Base-by-base conservation (phyloP, 805 yeast genomes). In the Lachancea waltii region DNA sequence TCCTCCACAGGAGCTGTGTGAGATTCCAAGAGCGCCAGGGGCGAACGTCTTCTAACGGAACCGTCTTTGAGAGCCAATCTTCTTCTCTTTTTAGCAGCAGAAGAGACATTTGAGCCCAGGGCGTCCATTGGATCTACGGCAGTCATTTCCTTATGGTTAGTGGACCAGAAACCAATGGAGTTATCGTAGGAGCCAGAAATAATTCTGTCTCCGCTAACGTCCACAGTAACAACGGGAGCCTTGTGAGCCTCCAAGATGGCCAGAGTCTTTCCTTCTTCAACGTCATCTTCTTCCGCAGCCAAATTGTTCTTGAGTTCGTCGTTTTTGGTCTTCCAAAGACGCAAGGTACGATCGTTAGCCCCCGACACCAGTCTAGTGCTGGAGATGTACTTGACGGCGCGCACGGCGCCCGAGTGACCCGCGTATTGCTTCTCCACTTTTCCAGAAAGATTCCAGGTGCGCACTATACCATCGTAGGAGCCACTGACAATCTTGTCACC, bases 221-320 rank as follows among this genome's bases (percentile, higher is more conserved):
- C 87, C 28, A 90, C 62, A 6, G 81, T 70, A 18, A 80, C 85
- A n/a, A 92, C 86, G 6, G 95, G 80, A 7, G 86, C 89, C 48
- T 77, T 80, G 61, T 92, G 98, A 38, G 95, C 97, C 56, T 84
- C 89, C 49, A 90, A 68, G 39, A 89, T 77, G 32, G 95, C 95
- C 43, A 81, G 63, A 0, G 95, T 85, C 49, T 77, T 79, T 44
- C 87, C 92, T 40, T 72, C 76, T 50, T 75, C 81, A 11, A 75
- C 65, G 23, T 58, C 69, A 8, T 65, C 73, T n/a, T 67, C 68
- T 30, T 64, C 72, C 27, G 68, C 75, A 4, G 63, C 71, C 6
- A 44, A 45, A 5, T 47, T 40, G 10, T 40, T 49, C 14, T 42
- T 44, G 14, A 44, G 38, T 19, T 51, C 54, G 16, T 56, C 64